Evolutionary conservation across 2,329 filamentous ascomycete genomes (phyloP).

Genomic region (Apiospora kogelbergensis): DNA sequence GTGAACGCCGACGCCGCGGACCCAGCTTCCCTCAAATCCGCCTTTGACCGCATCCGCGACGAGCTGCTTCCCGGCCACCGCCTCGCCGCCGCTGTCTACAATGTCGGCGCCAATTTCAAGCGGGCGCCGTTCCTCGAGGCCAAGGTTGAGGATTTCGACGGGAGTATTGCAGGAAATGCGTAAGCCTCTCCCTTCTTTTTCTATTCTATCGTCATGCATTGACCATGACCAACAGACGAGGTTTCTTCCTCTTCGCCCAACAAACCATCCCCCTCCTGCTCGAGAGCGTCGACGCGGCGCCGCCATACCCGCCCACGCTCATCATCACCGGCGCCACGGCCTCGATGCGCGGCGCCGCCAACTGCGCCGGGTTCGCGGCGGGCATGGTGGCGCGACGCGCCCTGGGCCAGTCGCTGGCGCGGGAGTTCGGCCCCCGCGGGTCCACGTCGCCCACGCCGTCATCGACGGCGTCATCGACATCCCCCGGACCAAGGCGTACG

Average conservation of each 20-base stretch:
- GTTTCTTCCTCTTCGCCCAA: conserved; percentile 71
- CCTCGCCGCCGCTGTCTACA: conserved; percentile 69
- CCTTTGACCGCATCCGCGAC: conserved; percentile 62
- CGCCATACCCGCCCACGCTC: conserved; percentile 59
- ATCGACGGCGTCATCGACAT: conserved; percentile 78
- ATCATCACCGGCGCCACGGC: conserved; percentile 78
- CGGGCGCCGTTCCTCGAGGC: conserved; percentile 60
- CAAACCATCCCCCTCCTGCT: conserved; percentile 65
- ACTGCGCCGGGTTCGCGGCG: conserved; percentile 63
- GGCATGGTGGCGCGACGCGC: conserved; percentile 72
- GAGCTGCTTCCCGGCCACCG: conserved; percentile 52
- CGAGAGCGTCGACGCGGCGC: conserved; percentile 45
- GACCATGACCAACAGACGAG: conserved; percentile 40
- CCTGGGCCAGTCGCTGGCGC: conserved; percentile 65
- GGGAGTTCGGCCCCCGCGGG: conserved; percentile 74
- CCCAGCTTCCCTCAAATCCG: conserved; percentile 40
- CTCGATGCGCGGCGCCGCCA: conserved; percentile 64
- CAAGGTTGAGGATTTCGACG: conserved; percentile 48
- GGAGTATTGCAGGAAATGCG: conserved; percentile 47
- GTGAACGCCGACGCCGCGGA: conserved; percentile 65
- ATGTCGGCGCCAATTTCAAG: conserved; percentile 56
- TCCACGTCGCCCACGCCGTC: conserved; percentile 73
- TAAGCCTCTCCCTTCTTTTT: conserved; percentile 33
- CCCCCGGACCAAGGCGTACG: conserved; percentile 56
- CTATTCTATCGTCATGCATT: not conserved